Conservation (phyloP, 2,329 filamentous ascomycete genomes). For the Didymella arachidicola region DNA sequence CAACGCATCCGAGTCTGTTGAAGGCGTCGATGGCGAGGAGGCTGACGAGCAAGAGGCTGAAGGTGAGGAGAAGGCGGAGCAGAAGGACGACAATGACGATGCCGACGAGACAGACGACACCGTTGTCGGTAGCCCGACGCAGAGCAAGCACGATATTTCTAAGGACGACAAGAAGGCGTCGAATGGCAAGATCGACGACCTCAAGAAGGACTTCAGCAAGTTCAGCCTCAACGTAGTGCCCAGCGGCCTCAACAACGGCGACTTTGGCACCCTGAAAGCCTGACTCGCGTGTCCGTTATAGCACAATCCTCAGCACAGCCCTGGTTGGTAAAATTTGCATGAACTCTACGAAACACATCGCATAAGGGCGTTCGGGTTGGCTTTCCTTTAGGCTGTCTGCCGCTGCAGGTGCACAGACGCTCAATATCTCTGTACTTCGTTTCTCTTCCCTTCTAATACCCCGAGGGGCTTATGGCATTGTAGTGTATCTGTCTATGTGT, state of each 20-base stretch:
- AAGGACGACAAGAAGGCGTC: conserved; percentile 15
- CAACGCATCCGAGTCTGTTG: conserved; percentile 23
- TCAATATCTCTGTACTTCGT: conserved; percentile 8
- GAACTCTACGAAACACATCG: conserved; percentile 11
- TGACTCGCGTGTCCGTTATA: not conserved
- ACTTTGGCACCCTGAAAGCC: conserved; percentile 20
- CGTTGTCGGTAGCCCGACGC: conserved; percentile 21
- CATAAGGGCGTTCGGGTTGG: conserved; percentile 14
- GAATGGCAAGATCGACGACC: conserved; percentile 10
- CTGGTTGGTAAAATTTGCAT: conserved; percentile 18
- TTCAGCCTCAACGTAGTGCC: conserved; percentile 19
- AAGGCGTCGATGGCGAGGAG: conserved; percentile 23
- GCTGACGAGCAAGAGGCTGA: conserved; percentile 22
- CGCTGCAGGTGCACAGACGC: not conserved
- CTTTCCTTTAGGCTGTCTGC: not conserved
- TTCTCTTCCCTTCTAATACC: conserved; percentile 11
- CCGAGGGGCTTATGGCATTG: conserved; percentile 11
- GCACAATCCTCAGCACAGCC: too few relatives aligned
- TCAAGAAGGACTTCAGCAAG: conserved; percentile 21
- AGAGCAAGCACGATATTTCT: conserved; percentile 25
- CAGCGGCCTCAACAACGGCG: conserved; percentile 17
- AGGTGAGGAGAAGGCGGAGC: conserved; percentile 18
- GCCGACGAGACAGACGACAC: conserved; percentile 22
- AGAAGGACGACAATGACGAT: conserved; percentile 13
- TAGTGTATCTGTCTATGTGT: conserved; percentile 4